Percentiles rank a stretch among this genome's conserved stretches.
These are phyloP conservation scores for Verticillium alfalfae DNA, from an alignment of 2,329 filamentous ascomycete genomes.

Conservation along the genomic window DNA sequence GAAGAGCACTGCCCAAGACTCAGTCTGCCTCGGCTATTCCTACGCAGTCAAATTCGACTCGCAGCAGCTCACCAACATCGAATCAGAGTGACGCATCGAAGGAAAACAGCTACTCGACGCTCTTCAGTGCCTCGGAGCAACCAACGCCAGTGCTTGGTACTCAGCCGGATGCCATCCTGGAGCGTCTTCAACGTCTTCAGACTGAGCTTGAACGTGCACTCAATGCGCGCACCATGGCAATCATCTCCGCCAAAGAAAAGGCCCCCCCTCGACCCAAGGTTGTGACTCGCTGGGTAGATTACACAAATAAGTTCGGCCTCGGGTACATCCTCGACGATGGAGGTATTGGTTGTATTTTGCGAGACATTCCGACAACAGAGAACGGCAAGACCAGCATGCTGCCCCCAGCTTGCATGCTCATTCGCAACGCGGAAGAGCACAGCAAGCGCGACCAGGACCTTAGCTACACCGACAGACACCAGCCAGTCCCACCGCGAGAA, in stretches of 20 bases:
- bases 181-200: conserved; percentile 51
- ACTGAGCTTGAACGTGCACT: conserved; percentile 56
- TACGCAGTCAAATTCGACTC: conserved; percentile 3
- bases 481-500: conserved; percentile 59
- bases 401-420: conserved; percentile 67
- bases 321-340: conserved; percentile 81
- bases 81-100: conserved; percentile 15
- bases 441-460: conserved; percentile 56
- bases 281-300: conserved; percentile 80
- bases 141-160: conserved; percentile 45
- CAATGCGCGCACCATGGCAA: conserved; percentile 58
- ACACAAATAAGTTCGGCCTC: conserved; percentile 80
- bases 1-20: conserved; percentile 9
- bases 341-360: conserved; percentile 66
- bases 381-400: conserved; percentile 45
- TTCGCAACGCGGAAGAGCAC: conserved; percentile 66
- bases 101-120: conserved; percentile 33
- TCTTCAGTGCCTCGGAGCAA: conserved; percentile 52
- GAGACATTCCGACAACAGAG: conserved; percentile 47
- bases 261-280: conserved; percentile 55
- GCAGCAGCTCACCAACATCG: conserved; percentile 8
- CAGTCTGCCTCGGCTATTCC: conserved; percentile 9
- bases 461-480: conserved; percentile 49
- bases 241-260: conserved; percentile 49
- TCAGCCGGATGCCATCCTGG: conserved; percentile 52